Base-by-base conservation (phyloP, 768 basidiomycete species). In the Tricholomella constricta region DNA sequence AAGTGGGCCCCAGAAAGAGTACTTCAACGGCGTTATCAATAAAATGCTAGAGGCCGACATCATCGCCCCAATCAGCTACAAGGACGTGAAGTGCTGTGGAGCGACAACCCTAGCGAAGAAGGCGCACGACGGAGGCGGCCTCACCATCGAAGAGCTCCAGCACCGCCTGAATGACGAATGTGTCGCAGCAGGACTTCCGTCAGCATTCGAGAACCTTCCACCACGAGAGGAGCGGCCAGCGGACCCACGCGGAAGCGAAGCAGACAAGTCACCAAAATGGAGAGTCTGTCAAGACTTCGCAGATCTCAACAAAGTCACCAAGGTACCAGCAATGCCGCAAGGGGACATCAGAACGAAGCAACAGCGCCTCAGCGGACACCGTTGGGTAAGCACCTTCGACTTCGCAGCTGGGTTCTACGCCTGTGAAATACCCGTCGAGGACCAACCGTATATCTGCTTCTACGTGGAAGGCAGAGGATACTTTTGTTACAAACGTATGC, bases 291-390 rank as follows among this genome's bases (percentile, higher is more conserved):
- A 49, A 26, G 38, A 49, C 14, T 49, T 49, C 20, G 38, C 37
- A n/a, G 27, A 49, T 14, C 37, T 48, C 5, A 49, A 49, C 48
- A 49, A 41, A 37, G 34, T 51, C 14, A 67, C 63, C 0, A 47
- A 66, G 32, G 58, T 70, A 1, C 60, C 66, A 1, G 57, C 69
- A 6, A 53, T 75, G 51, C 67, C 61, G 0, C 70, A 72, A 26
- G 72, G 77, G 0, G 67, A 79, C 55, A 71, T 79, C 0, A 43
- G 57, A 0, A 59, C 63, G 0, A 79, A 78, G 44, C 76, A 79
- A 41, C 63, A 68, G 29, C 7, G 57, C 0, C 56, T 78, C 0
- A 62, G 60, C 1, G 75, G 77, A 0, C 72, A 78, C 42, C 29
- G 66, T 0, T 79, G 67, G 31, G 31, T 43, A 10, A 43, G 27